These are phyloP conservation scores for Phycomyces nitens DNA, from an alignment of 192 early-diverging fungal species.

Conservation along the genomic window DNA sequence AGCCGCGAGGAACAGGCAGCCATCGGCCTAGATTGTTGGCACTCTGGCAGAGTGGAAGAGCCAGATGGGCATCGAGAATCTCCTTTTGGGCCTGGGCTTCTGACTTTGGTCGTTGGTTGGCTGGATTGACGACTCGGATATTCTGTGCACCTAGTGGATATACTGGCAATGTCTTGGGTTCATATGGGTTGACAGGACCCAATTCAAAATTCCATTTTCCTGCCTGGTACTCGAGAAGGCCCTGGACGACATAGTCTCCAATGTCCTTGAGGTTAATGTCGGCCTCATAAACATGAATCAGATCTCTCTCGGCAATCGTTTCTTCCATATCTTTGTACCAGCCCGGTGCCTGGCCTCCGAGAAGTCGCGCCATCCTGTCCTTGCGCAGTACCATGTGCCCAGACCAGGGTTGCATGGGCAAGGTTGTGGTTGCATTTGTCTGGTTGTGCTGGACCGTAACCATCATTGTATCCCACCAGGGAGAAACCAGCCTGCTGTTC, in stretches of 20 bases:
- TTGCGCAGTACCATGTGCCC: constrained; percentile 7
- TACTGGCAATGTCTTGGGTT: constrained; percentile 31
- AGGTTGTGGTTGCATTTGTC: constrained; percentile 14
- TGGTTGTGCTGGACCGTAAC: constrained; percentile 2
- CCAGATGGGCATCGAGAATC: constrained; percentile 29
- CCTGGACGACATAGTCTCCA: constrained; percentile 35
- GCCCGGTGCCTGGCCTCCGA: not conserved
- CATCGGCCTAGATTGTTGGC: constrained; percentile 41
- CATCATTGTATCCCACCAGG: constrained; percentile 30
- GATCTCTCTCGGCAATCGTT: constrained; percentile 12
- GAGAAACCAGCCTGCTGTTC: not conserved
- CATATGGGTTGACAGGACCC: constrained; percentile 31
- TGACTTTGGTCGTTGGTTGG: constrained; percentile 3
- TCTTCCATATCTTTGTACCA: constrained; percentile 10
- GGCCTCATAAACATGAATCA: constrained; percentile 48
- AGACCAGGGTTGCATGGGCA: constrained; percentile 20
- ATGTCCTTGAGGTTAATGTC: constrained; percentile 39
- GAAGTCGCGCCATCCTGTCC: not conserved
- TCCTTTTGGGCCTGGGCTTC: not conserved
- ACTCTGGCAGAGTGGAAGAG: constrained; percentile 42
- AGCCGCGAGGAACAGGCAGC: constrained; percentile 19
- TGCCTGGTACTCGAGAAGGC: constrained; percentile 40
- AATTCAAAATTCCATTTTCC: constrained; percentile 48
- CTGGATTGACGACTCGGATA: constrained; percentile 3
- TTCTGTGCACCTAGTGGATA: constrained; percentile 6